Evolutionary conservation across 345 rosid species (phyloP).

Genomic region (Physaria fendleri): DNA sequence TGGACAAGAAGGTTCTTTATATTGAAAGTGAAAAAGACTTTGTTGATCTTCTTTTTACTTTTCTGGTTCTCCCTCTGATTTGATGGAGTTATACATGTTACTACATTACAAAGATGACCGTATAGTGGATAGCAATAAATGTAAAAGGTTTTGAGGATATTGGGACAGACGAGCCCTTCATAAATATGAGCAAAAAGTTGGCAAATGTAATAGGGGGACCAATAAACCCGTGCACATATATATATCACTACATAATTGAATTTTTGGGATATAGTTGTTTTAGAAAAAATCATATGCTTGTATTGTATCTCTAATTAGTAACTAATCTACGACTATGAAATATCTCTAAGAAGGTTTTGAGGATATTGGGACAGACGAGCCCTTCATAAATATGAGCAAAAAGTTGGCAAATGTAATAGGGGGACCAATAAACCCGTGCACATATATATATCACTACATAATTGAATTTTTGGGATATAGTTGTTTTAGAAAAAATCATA

Average conservation of each 20-base stretch:
- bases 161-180: constrained; percentile 26
- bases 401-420: constrained; percentile 10
- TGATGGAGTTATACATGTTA: not conserved
- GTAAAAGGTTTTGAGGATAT: constrained; percentile 18
- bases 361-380: constrained; percentile 24
- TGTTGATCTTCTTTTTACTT: no score
- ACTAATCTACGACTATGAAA: not conserved
- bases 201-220: constrained; percentile 16
- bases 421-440: constrained; percentile 16
- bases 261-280: not conserved
- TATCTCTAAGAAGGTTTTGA: constrained; percentile 15
- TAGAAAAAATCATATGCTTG: not conserved
- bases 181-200: constrained; percentile 14
- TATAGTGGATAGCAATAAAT: constrained; percentile 20
- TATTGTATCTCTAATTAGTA: not conserved
- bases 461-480: not conserved
- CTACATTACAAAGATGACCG: not conserved
- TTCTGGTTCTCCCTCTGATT: no score
- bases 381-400: constrained; percentile 16
- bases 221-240: constrained; percentile 5
- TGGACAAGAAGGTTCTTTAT: no score
- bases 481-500: not conserved
- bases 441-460: not conserved
- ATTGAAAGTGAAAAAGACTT: no score
- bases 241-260: not conserved